A percentile compares a stretch with the other conserved stretches of the same genome.
Evolutionary conservation across 768 basidiomycete genomes (phyloP).

Genomic region (Ramaria rubella): DNA sequence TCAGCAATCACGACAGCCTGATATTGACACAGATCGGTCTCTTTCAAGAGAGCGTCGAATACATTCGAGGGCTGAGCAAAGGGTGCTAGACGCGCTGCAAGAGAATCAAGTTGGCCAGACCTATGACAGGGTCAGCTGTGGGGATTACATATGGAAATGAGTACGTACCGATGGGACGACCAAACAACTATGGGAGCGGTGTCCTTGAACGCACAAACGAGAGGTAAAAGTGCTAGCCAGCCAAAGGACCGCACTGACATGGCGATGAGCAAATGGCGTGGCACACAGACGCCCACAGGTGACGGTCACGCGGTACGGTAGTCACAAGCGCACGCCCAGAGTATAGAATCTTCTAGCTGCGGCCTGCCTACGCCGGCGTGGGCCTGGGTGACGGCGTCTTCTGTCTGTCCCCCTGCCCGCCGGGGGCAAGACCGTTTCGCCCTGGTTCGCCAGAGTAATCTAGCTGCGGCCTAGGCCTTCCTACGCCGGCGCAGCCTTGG

Average conservation of each 20-base stretch:
- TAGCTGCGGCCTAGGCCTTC: too few species aligned
- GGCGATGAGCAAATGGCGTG: background rate
- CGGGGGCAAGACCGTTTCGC: too few species aligned
- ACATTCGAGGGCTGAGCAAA: constrained; percentile 28
- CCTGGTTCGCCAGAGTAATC: too few species aligned
- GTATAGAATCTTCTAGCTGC: background rate
- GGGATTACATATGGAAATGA: too few species aligned
- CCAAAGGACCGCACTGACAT: background rate
- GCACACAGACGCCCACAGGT: background rate
- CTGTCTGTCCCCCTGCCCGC: too few species aligned
- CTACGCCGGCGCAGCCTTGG: too few species aligned
- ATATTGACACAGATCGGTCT: constrained; percentile 49
- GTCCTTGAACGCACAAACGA: constrained; percentile 43
- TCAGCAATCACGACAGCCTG: constrained; percentile 64
- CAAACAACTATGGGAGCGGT: constrained; percentile 64
- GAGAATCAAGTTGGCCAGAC: constrained; percentile 12
- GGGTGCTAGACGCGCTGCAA: constrained; percentile 32
- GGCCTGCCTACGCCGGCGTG: too few species aligned
- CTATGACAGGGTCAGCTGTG: constrained; percentile 20
- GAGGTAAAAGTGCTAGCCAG: background rate
- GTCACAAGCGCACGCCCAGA: too few species aligned
- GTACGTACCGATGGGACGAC: constrained; percentile 65
- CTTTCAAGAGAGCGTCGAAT: constrained; percentile 5
- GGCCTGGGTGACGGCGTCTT: too few species aligned
- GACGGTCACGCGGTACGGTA: too few species aligned